Evolutionary conservation across 2,329 filamentous ascomycete genomes (phyloP).

Genomic region (Elsinoe fawcettii): DNA sequence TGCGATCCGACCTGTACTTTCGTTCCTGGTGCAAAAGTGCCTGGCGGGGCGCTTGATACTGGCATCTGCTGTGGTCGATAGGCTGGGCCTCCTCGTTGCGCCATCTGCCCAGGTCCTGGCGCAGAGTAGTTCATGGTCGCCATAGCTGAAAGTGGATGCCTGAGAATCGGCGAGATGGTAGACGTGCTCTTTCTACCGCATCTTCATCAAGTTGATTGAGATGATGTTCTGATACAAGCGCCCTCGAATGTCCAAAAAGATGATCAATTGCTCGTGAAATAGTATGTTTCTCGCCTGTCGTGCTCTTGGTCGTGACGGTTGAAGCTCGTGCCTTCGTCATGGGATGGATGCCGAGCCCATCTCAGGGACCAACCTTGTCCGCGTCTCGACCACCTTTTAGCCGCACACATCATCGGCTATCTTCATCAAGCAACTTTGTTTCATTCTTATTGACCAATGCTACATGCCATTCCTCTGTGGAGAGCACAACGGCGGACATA

Average conservation of each 20-base stretch:
- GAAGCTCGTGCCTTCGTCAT: slow-evolving; percentile 11
- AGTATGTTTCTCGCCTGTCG: neutral
- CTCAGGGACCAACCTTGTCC: neutral
- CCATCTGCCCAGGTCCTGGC: slow-evolving; percentile 5
- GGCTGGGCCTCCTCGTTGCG: neutral
- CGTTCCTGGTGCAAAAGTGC: slow-evolving; percentile 86
- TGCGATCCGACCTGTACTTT: slow-evolving; percentile 95
- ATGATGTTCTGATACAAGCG: neutral
- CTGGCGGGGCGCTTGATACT: slow-evolving; percentile 38
- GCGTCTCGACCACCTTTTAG: neutral
- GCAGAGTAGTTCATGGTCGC: slow-evolving; percentile 7
- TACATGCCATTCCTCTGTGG: neutral
- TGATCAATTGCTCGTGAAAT: neutral
- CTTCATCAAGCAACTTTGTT: neutral
- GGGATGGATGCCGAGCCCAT: neutral
- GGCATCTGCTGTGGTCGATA: slow-evolving; percentile 14
- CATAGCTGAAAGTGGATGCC: neutral
- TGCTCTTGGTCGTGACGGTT: neutral
- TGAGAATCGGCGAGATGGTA: neutral
- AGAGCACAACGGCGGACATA: too few relatives aligned
- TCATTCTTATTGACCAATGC: neutral
- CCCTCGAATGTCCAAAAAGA: neutral
- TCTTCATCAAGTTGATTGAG: neutral
- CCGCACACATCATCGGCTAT: neutral
- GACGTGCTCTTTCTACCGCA: neutral